Evolutionary conservation across 805 yeast species (phyloP), one percentile per base, ranked within the genome.

Genomic region (Babjeviella inositovora): DNA sequence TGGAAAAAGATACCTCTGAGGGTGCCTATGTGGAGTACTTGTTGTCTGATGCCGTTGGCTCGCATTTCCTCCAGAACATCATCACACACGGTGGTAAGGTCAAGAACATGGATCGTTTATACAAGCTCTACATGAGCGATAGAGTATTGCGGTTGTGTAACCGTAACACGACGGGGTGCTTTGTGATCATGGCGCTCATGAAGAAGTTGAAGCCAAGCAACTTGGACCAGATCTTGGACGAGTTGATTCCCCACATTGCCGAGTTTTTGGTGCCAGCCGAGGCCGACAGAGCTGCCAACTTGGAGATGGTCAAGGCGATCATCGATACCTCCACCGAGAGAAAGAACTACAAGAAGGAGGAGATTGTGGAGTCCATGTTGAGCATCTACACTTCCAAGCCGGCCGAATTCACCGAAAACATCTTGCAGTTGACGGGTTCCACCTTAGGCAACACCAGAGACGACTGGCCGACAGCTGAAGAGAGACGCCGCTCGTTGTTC

Each of bases 401-500:
- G 32, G 53, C 32, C 14, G 46, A 35, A 7, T 59, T 80, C 22
- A 50, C 79, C 30, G 92, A 79, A 33, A 74, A 72, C 29, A 62
- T 75, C 13, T 53, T 81, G 24, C 63, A 63, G 34, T 46, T 81
- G 31, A 57, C 71, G 5, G 51, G 64, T 1, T 77, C 92, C 0
- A 81, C 93, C 0, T 50, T 81, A 26, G 90, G 87, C 15, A 77
- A 79, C 45, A 74, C 82, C 2, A 65, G 66, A 32, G 92, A 70
- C 34, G 93, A 81, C 43, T 80, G 93, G 93, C 93, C 93, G 22
- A 81, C 93, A 1, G 76, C 84, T 0, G 90, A 79, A 36, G 93
- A 81, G 41, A 66, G 92, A 55, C 67, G 85, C 50, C 56, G 90
- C 30, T 57, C 93, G 0, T 35, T 80, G 11, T 74, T 84, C 34